Evolutionary conservation across 108 stramenopile species (phyloP), one percentile per base, ranked within the genome.

Genomic region (Cyclotella kingstonii): DNA sequence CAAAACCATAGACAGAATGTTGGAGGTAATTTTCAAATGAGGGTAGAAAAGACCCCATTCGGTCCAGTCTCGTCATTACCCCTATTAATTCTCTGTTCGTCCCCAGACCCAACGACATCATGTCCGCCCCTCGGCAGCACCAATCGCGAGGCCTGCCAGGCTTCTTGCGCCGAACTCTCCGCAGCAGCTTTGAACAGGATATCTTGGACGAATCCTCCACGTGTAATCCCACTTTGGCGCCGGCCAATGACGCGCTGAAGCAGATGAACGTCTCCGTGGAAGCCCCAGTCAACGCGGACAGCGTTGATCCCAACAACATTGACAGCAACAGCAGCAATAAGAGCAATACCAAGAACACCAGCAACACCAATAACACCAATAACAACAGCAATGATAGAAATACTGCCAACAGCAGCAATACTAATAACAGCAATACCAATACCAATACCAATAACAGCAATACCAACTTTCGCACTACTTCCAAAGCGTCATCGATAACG

Each of bases 81-180:
- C n/a, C n/a, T n/a, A n/a, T n/a, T n/a, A n/a, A n/a, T n/a, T n/a
- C n/a, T n/a, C 23, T 52, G 29, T 11, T 28, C 56, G 26, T 57
- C 44, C 5, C 15, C 26, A 10, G 4, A 14, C 25, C 44, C 29
- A 2, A 59, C 29, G 27, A 18, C 42, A 1, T 41, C 56, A 52
- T 60, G 59, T 46, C 64, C 22, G 0, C 38, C 8, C 23, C 4
- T 3, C 54, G 22, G 10, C 63, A 52, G 46, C 67, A 67, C 7
- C 66, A 60, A 3, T 51, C 70, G 17, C 57, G 63, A 1, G 74
- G 75, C 29, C 81, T 93, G 33, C 91, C 91, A 33, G 87, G 91
- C 33, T 93, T 93, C 55, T 65, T 93, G 26, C 81, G 91, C 12
- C 78, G 91, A 36, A 85, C 79, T 40, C 51, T 84, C 10, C 76